Evolutionary conservation across 2,329 filamentous ascomycete species (phyloP).

Genomic region (Ramularia collo-cygni): DNA sequence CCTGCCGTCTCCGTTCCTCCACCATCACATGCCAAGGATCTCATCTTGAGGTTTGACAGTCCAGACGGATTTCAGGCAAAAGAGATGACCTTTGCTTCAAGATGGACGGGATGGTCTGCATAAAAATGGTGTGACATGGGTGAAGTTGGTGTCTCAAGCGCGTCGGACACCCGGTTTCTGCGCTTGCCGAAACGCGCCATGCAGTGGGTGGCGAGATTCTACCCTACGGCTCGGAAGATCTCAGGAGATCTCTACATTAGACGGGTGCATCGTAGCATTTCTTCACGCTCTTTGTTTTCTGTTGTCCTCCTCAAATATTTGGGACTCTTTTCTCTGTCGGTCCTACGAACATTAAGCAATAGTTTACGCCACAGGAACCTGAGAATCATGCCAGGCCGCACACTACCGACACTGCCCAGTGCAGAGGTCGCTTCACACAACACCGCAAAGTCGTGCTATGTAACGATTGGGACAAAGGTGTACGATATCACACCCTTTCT

Average conservation of each 20-base stretch:
- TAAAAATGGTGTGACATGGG: too few species aligned
- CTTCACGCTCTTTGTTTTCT: not conserved
- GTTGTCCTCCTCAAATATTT: not conserved
- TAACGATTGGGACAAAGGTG: slow-evolving; percentile 81
- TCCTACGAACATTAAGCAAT: not conserved
- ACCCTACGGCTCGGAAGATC: not conserved
- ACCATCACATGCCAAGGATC: too few species aligned
- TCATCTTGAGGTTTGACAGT: too few species aligned
- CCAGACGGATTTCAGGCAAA: too few species aligned
- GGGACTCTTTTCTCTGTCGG: too few species aligned
- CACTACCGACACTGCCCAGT: slow-evolving; percentile 73
- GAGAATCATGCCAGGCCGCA: slow-evolving; percentile 65
- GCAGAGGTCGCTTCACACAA: slow-evolving; percentile 79
- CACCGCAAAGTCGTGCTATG: slow-evolving; percentile 78
- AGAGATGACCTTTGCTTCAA: too few species aligned
- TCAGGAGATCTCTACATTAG: not conserved
- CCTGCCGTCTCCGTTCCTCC: too few species aligned
- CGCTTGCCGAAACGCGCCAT: too few species aligned
- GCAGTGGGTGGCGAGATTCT: not conserved
- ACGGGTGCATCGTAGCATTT: too few species aligned
- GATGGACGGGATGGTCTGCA: too few species aligned
- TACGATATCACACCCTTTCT: slow-evolving; percentile 93
- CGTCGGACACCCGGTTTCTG: too few species aligned
- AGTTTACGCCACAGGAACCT: not conserved
- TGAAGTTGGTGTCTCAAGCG: too few species aligned